These are phyloP conservation scores for Sarocladiaceae sp. DNA, from an alignment of 2,329 filamentous ascomycete species.

Conservation along the genomic window DNA sequence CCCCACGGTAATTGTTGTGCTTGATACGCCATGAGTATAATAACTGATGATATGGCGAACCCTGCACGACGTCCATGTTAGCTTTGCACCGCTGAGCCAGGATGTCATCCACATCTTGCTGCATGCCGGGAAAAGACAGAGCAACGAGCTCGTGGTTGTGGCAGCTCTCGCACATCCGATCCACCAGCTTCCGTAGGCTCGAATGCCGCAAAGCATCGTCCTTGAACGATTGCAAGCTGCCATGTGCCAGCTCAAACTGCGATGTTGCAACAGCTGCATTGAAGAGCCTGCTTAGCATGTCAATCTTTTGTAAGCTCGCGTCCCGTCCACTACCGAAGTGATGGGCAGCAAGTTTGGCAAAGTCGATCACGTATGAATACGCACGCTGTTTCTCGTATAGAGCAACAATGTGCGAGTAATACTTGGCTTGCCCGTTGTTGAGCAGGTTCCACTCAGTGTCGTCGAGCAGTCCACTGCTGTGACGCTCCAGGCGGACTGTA, in stretches of 20 bases:
- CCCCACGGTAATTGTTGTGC: conserved; percentile 79
- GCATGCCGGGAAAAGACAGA: conserved; percentile 72
- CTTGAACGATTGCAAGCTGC: conserved; percentile 66
- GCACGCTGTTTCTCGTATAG: conserved; percentile 75
- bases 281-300: conserved; percentile 80
- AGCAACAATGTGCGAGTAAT: conserved; percentile 78
- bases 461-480: conserved; percentile 63
- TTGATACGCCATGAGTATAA: conserved; percentile 87
- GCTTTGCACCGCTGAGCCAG: conserved; percentile 66
- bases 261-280: conserved; percentile 71
- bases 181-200: conserved; percentile 63
- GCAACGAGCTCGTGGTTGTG: conserved; percentile 62
- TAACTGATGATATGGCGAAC: conserved; percentile 82
- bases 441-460: conserved; percentile 65
- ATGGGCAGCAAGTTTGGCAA: conserved; percentile 69
- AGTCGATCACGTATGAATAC: conserved; percentile 77
- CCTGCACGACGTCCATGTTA: conserved; percentile 56
- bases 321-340: conserved; percentile 36
- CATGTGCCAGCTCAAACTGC: conserved; percentile 77
- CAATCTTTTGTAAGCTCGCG: conserved; percentile 45
- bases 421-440: conserved; percentile 70
- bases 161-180: conserved; percentile 62
- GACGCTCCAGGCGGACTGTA: conserved; percentile 41
- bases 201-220: conserved; percentile 66
- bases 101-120: conserved; percentile 71